These are phyloP conservation scores for Hyphopichia khmerensis DNA, from an alignment of 1,139 yeast species.

Conservation along the genomic window DNA sequence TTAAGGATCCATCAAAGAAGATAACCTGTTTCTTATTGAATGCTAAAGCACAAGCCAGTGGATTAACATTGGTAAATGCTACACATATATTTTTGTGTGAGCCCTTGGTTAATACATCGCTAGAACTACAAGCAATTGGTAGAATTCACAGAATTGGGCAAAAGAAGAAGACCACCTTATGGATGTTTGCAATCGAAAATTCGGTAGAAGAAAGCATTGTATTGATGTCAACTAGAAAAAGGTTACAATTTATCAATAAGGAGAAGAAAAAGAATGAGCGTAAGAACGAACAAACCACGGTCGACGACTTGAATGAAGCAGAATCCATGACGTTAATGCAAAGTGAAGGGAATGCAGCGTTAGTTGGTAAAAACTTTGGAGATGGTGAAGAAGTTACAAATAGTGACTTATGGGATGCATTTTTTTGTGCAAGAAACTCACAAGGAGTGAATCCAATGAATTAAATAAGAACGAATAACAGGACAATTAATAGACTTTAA, in stretches of 20 bases:
- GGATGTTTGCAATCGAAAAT: constrained; percentile 83
- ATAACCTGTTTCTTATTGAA: constrained; percentile 84
- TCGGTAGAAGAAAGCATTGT: constrained; percentile 91
- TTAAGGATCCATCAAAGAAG: constrained; percentile 55
- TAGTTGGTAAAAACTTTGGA: constrained; percentile 39
- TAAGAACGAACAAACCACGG: not conserved
- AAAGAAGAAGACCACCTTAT: constrained; percentile 71
- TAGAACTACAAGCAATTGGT: constrained; percentile 88
- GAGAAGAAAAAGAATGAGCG: constrained; percentile 1
- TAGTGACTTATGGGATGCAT: constrained; percentile 60
- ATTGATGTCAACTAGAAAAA: constrained; percentile 50
- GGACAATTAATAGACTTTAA: not conserved
- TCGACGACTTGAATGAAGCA: constrained; percentile 25
- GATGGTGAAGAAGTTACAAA: constrained; percentile 59
- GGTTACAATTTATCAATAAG: constrained; percentile 36
- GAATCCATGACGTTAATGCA: constrained; percentile 38
- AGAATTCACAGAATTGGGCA: constrained; percentile 94
- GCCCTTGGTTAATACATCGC: constrained; percentile 83
- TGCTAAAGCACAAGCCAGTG: constrained; percentile 86
- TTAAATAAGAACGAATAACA: no score
- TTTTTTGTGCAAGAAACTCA: constrained; percentile 37
- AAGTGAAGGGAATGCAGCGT: constrained; percentile 38
- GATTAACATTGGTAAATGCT: constrained; percentile 86
- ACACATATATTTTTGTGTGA: constrained; percentile 88
- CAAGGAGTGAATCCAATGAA: constrained; percentile 2